Percentiles rank a stretch among this genome's conserved stretches.
Conservation (phyloP, 768 basidiomycete genomes). For the Lactifluus rugatus region DNA sequence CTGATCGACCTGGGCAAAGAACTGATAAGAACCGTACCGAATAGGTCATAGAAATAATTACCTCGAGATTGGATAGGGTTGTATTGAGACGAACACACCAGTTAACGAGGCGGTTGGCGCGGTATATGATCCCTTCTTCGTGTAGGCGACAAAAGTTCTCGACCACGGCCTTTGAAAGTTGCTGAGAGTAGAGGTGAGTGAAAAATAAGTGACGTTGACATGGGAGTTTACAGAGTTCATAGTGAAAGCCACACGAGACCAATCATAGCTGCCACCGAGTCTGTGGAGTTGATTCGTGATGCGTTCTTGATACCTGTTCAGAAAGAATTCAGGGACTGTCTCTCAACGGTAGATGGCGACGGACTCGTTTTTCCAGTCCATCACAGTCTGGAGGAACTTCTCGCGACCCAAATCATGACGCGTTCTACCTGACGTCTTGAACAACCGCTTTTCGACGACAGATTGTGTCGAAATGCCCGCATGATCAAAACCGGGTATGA, state of each 20-base stretch:
- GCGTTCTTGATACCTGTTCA: constrained; percentile 73
- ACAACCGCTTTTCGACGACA: constrained; percentile 89
- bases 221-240: constrained; percentile 66
- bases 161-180: constrained; percentile 75
- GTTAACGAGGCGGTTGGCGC: constrained; percentile 93
- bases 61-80: constrained; percentile 95
- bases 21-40: not conserved
- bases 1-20: constrained; percentile 73
- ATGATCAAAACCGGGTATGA: constrained; percentile 93
- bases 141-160: constrained; percentile 88
- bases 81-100: constrained; percentile 97
- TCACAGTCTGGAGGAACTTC: constrained; percentile 79
- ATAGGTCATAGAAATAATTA: constrained; percentile 23
- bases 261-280: constrained; percentile 90
- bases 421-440: constrained; percentile 71
- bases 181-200: constrained; percentile 23
- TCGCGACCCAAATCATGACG: constrained; percentile 94
- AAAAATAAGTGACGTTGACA: not conserved
- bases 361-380: constrained; percentile 96
- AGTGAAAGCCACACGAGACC: constrained; percentile 91
- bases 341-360: constrained; percentile 23
- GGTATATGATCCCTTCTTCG: constrained; percentile 87
- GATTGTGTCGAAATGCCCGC: constrained; percentile 98
- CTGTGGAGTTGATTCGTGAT: constrained; percentile 85
- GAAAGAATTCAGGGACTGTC: not conserved